Conservation (phyloP, 1,284 basidiomycete genomes). For the Trichosporon ovoides region DNA sequence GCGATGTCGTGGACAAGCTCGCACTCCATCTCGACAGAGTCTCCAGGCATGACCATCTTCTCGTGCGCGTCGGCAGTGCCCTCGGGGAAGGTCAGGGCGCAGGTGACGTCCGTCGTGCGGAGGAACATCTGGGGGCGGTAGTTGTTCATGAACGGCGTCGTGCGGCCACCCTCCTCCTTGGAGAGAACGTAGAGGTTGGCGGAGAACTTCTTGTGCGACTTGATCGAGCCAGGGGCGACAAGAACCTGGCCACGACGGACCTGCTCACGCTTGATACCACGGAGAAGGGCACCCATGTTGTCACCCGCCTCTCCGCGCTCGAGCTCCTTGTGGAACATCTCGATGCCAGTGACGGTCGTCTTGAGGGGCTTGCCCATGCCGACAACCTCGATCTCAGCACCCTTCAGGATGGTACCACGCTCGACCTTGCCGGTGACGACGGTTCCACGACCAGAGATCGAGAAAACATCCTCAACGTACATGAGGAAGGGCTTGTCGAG, state of each 20-base stretch:
- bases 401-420: conserved; percentile 88
- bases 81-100: conserved; percentile 77
- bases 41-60: conserved; percentile 95
- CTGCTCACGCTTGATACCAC: conserved; percentile 97
- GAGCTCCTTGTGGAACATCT: conserved; percentile 99
- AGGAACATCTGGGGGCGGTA: conserved; percentile 96
- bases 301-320: conserved; percentile 97
- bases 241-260: conserved; percentile 90
- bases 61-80: conserved; percentile 61
- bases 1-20: conserved; percentile 83
- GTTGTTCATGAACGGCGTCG: conserved; percentile 94
- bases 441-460: conserved; percentile 96
- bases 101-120: conserved; percentile 92
- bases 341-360: conserved; percentile 94
- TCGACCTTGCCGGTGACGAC: conserved; percentile 97
- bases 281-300: conserved; percentile 97
- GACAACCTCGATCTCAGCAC: conserved; percentile 88
- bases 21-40: conserved; percentile 92
- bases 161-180: conserved; percentile 97
- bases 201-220: conserved; percentile 87
- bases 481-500: conserved; percentile 97
- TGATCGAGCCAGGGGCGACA: conserved; percentile 85
- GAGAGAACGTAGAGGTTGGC: conserved; percentile 91
- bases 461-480: conserved; percentile 96
- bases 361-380: conserved; percentile 80